These are phyloP conservation scores for Rhizopus stolonifer DNA, from an alignment of 371 early-diverging fungal genomes.

Conservation along the genomic window DNA sequence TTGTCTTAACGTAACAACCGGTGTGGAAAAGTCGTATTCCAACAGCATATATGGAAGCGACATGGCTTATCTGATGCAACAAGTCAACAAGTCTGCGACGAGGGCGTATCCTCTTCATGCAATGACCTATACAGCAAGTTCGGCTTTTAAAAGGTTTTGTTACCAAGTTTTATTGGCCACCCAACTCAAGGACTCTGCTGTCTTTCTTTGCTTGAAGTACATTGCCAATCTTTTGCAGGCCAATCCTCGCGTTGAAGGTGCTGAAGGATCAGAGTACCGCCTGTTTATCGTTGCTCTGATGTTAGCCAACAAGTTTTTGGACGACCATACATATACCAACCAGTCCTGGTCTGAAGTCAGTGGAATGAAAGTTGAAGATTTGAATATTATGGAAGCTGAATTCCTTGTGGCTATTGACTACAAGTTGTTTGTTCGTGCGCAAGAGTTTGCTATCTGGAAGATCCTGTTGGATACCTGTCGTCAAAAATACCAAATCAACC, in stretches of 20 bases:
- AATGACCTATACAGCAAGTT: constrained; percentile 43
- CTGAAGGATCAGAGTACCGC: constrained; percentile 75
- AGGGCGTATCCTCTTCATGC: constrained; percentile 19
- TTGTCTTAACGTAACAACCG: not conserved
- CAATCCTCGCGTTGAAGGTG: constrained; percentile 61
- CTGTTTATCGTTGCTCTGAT: constrained; percentile 79
- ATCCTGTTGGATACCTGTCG: constrained; percentile 28
- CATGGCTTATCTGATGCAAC: constrained; percentile 22
- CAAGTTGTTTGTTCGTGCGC: constrained; percentile 57
- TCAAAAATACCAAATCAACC: constrained; percentile 13
- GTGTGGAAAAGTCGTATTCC: constrained; percentile 8
- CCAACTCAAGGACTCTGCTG: constrained; percentile 56
- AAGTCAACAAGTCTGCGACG: constrained; percentile 18
- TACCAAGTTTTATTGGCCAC: constrained; percentile 60
- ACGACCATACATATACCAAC: constrained; percentile 71
- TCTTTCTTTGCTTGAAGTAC: constrained; percentile 59
- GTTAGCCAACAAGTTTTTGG: constrained; percentile 69
- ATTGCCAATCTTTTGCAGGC: constrained; percentile 58
- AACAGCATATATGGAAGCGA: constrained; percentile 13
- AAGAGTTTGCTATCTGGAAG: constrained; percentile 51
- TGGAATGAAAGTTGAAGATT: constrained; percentile 60
- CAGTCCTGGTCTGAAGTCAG: constrained; percentile 73
- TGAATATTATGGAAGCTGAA: constrained; percentile 73
- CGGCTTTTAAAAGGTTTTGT: constrained; percentile 63
- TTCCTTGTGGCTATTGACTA: constrained; percentile 64